These are phyloP conservation scores for Colletotrichum tropicicola DNA, from an alignment of 2,329 filamentous ascomycete species.

Conservation along the genomic window DNA sequence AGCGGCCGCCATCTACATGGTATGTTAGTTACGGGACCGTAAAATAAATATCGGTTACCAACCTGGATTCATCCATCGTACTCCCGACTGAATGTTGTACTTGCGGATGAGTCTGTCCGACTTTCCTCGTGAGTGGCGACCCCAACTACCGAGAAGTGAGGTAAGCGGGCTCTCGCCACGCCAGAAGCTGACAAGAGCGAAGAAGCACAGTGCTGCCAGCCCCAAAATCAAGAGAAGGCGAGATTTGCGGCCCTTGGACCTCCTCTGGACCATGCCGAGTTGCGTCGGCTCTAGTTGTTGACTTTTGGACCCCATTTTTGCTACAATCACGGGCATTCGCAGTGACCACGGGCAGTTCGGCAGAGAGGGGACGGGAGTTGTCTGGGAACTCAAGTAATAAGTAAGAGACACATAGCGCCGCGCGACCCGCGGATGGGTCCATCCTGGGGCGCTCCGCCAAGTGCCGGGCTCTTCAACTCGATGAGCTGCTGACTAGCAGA, in stretches of 20 bases:
- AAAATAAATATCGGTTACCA: neutral
- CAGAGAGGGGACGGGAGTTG: too few species aligned
- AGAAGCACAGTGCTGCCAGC: neutral
- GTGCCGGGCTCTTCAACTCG: neutral
- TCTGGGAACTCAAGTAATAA: neutral
- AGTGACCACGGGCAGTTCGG: neutral
- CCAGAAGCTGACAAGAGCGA: neutral
- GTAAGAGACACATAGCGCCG: neutral
- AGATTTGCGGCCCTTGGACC: neutral
- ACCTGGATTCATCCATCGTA: conserved; percentile 26
- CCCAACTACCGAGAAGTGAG: neutral
- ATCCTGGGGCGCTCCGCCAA: too few species aligned
- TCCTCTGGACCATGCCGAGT: neutral
- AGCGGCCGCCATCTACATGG: conserved; percentile 15
- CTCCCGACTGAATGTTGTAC: conserved; percentile 7
- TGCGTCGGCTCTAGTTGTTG: neutral
- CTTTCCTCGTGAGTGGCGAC: neutral
- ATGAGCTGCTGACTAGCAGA: neutral
- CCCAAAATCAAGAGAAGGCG: neutral
- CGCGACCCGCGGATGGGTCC: neutral
- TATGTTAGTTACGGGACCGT: neutral
- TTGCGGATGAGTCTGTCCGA: conserved; percentile 1
- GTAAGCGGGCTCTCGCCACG: neutral
- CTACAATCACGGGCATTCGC: too few species aligned
- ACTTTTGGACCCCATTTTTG: conserved; percentile 18